Percentiles rank a stretch among this genome's conserved stretches.
Evolutionary conservation across 495 filamentous ascomycete species (phyloP).

Genomic region (Podospora pseudopauciseta): DNA sequence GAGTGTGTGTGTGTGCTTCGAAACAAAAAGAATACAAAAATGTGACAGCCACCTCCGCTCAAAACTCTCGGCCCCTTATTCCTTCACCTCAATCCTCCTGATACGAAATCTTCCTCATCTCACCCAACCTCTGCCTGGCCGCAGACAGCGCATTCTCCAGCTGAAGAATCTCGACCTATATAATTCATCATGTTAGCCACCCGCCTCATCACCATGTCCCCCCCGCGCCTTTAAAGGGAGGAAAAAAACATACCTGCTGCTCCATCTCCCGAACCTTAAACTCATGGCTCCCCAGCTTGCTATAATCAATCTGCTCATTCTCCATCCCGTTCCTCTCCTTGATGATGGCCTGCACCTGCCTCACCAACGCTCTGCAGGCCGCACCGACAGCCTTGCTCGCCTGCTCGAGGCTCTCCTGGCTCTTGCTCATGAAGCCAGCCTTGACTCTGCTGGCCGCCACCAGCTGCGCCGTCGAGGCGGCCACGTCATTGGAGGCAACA

Average conservation of each 20-base stretch:
- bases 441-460: constrained; percentile 95
- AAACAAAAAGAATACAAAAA: not conserved
- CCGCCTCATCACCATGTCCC: not conserved
- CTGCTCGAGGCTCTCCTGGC: constrained; percentile 82
- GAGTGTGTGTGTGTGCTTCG: not conserved
- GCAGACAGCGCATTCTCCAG: constrained; percentile 83
- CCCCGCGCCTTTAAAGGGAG: constrained; percentile 1
- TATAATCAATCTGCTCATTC: constrained; percentile 77
- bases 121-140: constrained; percentile 79
- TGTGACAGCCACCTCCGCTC: not conserved
- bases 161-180: constrained; percentile 92
- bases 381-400: constrained; percentile 90
- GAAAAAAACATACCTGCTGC: constrained; percentile 75
- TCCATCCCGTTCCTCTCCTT: constrained; percentile 76
- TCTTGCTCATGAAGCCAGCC: constrained; percentile 96
- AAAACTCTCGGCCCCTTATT: not conserved
- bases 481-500: constrained; percentile 94
- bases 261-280: constrained; percentile 99
- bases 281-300: constrained; percentile 81
- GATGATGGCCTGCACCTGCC: constrained; percentile 94
- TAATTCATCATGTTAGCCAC: constrained; percentile 10
- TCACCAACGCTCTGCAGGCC: constrained; percentile 81
- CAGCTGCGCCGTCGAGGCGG: constrained; percentile 91
- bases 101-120: constrained; percentile 99
- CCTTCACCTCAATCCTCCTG: constrained; percentile 60